Evolutionary conservation across 202 grass and related monocot species (phyloP).

Genomic region (Saccharum hybrid): DNA sequence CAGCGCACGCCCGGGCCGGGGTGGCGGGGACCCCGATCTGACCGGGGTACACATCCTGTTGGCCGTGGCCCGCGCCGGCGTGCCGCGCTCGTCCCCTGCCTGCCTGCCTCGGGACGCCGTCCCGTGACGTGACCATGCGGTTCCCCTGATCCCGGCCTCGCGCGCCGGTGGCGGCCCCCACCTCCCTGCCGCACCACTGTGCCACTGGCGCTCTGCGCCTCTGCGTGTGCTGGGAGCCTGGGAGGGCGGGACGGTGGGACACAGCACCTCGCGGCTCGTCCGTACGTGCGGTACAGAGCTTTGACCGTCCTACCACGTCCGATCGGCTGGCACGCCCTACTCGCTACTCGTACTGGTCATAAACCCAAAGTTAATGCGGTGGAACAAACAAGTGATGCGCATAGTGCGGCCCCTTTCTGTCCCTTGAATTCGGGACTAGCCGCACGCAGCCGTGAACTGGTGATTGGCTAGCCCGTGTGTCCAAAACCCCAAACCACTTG

Average conservation of each 20-base stretch:
- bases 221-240: too few relatives aligned
- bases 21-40: not conserved
- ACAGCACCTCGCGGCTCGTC: not conserved
- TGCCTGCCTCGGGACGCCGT: too few relatives aligned
- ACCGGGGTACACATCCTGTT: not conserved
- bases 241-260: not conserved
- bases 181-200: not conserved
- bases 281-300: conserved; percentile 17
- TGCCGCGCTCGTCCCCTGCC: not conserved
- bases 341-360: not conserved
- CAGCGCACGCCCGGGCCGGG: conserved; percentile 8
- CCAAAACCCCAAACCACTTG: not conserved
- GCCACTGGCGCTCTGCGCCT: not conserved
- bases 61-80: not conserved
- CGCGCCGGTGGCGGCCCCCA: not conserved
- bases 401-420: conserved; percentile 11
- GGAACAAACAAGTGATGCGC: not conserved
- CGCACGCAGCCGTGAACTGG: not conserved
- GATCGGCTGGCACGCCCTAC: not conserved
- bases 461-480: too few relatives aligned
- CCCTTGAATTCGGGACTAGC: conserved; percentile 15
- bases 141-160: not conserved
- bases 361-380: not conserved
- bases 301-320: conserved; percentile 44
- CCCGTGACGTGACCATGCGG: conserved; percentile 39